phyloP scores from a whole-genome alignment of 2,329 filamentous ascomycete species.

The Calonectria montana region DNA sequence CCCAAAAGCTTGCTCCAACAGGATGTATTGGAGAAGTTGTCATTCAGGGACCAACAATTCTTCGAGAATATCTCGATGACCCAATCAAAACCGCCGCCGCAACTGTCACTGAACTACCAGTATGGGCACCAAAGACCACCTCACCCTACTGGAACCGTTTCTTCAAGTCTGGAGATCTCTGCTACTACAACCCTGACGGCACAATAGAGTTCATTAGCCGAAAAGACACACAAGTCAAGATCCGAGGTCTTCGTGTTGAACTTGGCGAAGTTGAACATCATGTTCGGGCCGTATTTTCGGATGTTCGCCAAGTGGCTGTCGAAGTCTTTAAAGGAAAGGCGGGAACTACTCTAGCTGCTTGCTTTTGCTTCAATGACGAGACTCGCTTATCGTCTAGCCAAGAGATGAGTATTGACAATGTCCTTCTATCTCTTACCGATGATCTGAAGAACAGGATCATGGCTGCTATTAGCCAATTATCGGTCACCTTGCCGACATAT shows the following conservation, averaged over 20 bases:
- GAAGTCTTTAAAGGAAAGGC: conserved; percentile 3
- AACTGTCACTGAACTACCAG: conserved; percentile 44
- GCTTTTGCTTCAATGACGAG: not conserved
- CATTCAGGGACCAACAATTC: conserved; percentile 41
- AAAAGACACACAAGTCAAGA: conserved; percentile 66
- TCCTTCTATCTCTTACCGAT: not conserved
- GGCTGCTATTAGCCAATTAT: not conserved
- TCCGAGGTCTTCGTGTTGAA: conserved; percentile 65
- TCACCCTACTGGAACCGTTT: conserved; percentile 12
- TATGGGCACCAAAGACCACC: conserved; percentile 31
- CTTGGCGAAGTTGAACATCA: conserved; percentile 40
- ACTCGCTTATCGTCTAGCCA: not conserved
- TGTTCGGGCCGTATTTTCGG: not conserved
- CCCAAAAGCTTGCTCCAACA: conserved; percentile 34
- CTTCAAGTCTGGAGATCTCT: conserved; percentile 40
- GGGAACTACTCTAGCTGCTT: not conserved
- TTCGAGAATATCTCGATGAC: conserved; percentile 37
- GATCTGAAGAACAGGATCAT: not conserved
- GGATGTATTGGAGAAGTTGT: conserved; percentile 42
- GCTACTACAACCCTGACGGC: conserved; percentile 46
- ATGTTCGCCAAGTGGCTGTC: not conserved
- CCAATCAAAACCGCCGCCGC: conserved; percentile 33
- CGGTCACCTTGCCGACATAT: not conserved
- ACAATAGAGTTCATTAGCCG: conserved; percentile 56
- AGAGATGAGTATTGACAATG: not conserved